A percentile compares a stretch with the other conserved stretches of the same genome.
phyloP scores from a whole-genome alignment of 163 green algal species.

The Scenedesmus sp. region DNA sequence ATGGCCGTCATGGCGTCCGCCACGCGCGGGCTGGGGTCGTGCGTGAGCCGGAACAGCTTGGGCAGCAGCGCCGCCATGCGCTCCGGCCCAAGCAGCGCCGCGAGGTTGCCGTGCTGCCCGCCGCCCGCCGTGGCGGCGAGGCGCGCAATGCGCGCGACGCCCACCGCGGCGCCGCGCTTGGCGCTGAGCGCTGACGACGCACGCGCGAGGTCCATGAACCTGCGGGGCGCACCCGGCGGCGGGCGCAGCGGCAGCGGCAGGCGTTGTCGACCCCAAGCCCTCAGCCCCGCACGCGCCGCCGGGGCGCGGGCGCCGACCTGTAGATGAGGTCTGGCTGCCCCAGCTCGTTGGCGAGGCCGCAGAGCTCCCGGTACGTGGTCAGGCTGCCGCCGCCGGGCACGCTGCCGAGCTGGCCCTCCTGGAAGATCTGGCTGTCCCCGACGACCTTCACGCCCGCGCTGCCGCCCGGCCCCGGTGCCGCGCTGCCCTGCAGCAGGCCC shows the following conservation, averaged over 20 bases:
- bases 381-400: conserved; percentile 71
- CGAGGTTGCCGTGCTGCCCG: conserved; percentile 43
- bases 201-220: conserved; percentile 88
- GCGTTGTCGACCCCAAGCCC: background rate
- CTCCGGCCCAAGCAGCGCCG: conserved; percentile 38
- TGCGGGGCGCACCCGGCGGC: background rate
- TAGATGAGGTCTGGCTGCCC: conserved; percentile 87
- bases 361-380: conserved; percentile 94
- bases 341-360: conserved; percentile 86
- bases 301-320: no score
- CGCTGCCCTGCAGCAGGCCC: conserved; percentile 73
- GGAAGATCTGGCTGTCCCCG: conserved; percentile 77
- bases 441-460: conserved; percentile 68
- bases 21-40: conserved; percentile 58
- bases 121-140: conserved; percentile 49
- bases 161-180: conserved; percentile 78
- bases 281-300: background rate
- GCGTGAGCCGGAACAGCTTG: conserved; percentile 73
- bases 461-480: background rate
- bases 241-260: no score
- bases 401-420: conserved; percentile 70
- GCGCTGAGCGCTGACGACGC: conserved; percentile 74
- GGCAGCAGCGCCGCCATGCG: conserved; percentile 81
- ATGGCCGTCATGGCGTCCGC: conserved; percentile 85
- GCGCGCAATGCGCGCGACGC: conserved; percentile 82